A percentile compares a stretch with the other conserved stretches of the same genome.
phyloP scores from a whole-genome alignment of 2,329 filamentous ascomycete genomes.

The Beauveria sp. region DNA sequence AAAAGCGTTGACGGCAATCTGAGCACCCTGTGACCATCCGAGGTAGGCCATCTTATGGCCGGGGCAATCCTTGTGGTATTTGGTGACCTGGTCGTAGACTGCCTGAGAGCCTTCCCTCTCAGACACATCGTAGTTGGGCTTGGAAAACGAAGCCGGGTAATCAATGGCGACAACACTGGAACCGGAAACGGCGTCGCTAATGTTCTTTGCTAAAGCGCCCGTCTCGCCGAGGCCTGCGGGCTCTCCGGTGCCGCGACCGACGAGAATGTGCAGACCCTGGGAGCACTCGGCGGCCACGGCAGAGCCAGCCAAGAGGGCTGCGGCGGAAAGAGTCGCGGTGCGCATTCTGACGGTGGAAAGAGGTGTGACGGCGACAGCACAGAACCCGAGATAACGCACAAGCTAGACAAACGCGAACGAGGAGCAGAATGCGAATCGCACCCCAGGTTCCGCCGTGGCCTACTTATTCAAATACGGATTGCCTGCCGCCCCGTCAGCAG shows the following conservation, averaged over 20 bases:
- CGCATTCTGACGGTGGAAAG: background rate
- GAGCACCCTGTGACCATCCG: constrained; percentile 37
- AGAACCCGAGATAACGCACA: background rate
- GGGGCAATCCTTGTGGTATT: constrained; percentile 29
- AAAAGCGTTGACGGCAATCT: constrained; percentile 29
- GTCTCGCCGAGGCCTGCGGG: constrained; percentile 25
- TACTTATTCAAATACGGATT: constrained; percentile 1
- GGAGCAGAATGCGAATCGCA: background rate
- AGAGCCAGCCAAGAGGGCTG: constrained; percentile 16
- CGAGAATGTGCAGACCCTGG: constrained; percentile 31
- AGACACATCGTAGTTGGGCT: constrained; percentile 27
- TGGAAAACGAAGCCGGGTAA: constrained; percentile 30
- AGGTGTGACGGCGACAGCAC: background rate
- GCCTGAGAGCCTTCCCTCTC: constrained; percentile 25
- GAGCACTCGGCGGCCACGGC: constrained; percentile 24
- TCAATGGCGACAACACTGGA: constrained; percentile 27
- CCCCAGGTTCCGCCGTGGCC: background rate
- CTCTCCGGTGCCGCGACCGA: constrained; percentile 32
- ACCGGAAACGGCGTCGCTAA: constrained; percentile 25
- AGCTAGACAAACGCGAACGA: background rate
- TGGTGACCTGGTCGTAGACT: constrained; percentile 23
- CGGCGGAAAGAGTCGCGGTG: constrained; percentile 6
- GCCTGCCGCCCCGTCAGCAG: background rate
- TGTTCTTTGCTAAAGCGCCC: constrained; percentile 25
- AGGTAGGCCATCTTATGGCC: constrained; percentile 32